phyloP scores from a whole-genome alignment of 768 basidiomycete species.

The Lepiota brunneoincarnata region DNA sequence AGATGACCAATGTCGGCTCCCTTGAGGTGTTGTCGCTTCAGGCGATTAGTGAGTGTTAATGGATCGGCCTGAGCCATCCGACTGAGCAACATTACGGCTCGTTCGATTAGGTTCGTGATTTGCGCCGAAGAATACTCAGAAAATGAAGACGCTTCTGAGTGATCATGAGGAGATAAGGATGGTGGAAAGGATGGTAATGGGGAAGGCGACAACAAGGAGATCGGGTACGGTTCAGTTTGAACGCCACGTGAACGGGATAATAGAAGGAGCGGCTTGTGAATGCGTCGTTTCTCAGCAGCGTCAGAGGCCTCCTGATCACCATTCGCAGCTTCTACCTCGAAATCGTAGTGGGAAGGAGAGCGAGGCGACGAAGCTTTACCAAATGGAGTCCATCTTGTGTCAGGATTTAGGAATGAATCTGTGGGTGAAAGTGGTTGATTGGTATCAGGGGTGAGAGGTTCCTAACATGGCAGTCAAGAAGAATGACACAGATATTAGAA shows the following conservation, averaged over 20 bases:
- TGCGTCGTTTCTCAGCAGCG: conserved; percentile 33
- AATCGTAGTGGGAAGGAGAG: conserved; percentile 33
- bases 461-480: conserved; percentile 19
- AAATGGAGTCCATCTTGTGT: conserved; percentile 26
- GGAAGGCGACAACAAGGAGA: conserved; percentile 29
- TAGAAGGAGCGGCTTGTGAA: conserved; percentile 45
- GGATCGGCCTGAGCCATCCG: conserved; percentile 78
- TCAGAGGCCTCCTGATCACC: conserved; percentile 28
- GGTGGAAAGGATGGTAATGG: conserved; percentile 35
- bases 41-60: conserved; percentile 79
- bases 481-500: neutral
- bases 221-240: conserved; percentile 55
- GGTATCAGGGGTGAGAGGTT: conserved; percentile 43
- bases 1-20: conserved; percentile 86
- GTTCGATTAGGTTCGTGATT: conserved; percentile 58
- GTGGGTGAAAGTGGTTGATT: conserved; percentile 42
- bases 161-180: conserved; percentile 47
- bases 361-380: conserved; percentile 25
- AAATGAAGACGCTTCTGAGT: conserved; percentile 75
- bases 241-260: conserved; percentile 63
- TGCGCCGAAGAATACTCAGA: conserved; percentile 52
- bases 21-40: conserved; percentile 86
- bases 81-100: conserved; percentile 52
- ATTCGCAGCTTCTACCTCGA: conserved; percentile 42
- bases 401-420: conserved; percentile 33